Conservation (phyloP, 192 early-diverging fungal genomes). For the Coemansia sp. region DNA sequence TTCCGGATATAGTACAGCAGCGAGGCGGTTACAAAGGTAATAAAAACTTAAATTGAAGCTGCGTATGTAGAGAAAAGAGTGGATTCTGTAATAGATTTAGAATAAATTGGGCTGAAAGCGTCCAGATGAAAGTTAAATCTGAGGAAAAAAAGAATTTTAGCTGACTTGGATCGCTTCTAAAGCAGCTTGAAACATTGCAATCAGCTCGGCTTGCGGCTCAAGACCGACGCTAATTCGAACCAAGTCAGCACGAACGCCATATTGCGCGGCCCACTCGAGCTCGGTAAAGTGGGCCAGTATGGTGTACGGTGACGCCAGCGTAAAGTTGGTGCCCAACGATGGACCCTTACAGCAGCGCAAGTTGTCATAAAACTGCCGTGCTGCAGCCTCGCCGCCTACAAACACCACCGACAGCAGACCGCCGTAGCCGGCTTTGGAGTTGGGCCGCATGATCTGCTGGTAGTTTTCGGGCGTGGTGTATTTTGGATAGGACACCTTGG, state of each 20-base stretch:
- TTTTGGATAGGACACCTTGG: slow-evolving; percentile 81
- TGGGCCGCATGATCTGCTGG: slow-evolving; percentile 56
- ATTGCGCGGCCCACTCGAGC: slow-evolving; percentile 87
- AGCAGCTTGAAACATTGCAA: slow-evolving; percentile 70
- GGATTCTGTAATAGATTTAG: slow-evolving; percentile 4
- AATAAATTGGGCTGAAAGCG: not conserved
- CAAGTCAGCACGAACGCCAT: slow-evolving; percentile 70
- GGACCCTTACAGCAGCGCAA: slow-evolving; percentile 88
- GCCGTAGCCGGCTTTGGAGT: slow-evolving; percentile 70
- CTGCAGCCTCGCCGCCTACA: slow-evolving; percentile 50
- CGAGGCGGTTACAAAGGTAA: slow-evolving; percentile 1
- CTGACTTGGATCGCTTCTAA: slow-evolving; percentile 53
- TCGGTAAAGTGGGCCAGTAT: slow-evolving; percentile 94
- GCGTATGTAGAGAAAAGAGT: not conserved
- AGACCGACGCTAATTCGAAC: slow-evolving; percentile 88
- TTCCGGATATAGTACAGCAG: slow-evolving; percentile 7
- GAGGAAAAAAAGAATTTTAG: slow-evolving; percentile 6
- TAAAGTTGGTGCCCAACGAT: slow-evolving; percentile 95
- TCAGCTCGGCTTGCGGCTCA: slow-evolving; percentile 68
- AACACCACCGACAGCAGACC: slow-evolving; percentile 84
- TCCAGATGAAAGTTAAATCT: not conserved
- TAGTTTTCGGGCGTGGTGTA: slow-evolving; percentile 70
- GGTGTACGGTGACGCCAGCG: slow-evolving; percentile 89
- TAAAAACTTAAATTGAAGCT: no score
- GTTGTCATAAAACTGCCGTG: slow-evolving; percentile 75